These are phyloP conservation scores for Eutrema japonicum DNA, from an alignment of 345 rosid species.

Conservation along the genomic window DNA sequence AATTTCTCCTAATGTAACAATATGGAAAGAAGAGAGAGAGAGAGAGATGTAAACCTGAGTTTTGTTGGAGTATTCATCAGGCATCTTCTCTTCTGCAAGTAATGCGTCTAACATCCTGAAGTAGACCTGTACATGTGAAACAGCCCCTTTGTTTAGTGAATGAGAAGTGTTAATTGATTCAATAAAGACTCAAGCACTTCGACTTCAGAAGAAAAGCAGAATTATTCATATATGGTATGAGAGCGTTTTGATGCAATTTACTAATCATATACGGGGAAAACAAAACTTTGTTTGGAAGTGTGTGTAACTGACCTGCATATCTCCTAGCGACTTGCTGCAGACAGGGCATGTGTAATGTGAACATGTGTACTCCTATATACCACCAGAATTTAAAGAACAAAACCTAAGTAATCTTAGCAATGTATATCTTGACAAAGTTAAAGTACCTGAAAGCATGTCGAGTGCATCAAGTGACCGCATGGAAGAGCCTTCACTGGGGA, in stretches of 20 bases:
- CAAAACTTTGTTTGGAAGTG: background rate
- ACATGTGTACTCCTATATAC: constrained; percentile 69
- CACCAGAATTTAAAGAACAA: constrained; percentile 41
- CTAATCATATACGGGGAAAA: background rate
- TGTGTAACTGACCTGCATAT: constrained; percentile 78
- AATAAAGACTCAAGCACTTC: constrained; percentile 15
- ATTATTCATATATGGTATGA: background rate
- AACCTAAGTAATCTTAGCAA: constrained; percentile 16
- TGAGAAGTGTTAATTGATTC: constrained; percentile 16
- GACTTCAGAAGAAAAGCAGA: constrained; percentile 3
- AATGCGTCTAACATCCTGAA: constrained; percentile 81
- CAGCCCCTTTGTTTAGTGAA: constrained; percentile 19
- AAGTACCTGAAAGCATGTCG: constrained; percentile 72
- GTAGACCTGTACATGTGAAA: constrained; percentile 56
- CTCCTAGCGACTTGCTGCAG: constrained; percentile 94
- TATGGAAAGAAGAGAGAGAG: background rate
- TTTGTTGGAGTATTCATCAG: constrained; percentile 63
- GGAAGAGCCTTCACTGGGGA: constrained; percentile 75
- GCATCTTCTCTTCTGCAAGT: constrained; percentile 75
- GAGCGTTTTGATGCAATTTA: background rate
- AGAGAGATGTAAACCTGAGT: constrained; percentile 60
- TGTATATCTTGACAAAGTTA: constrained; percentile 15
- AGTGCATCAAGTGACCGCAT: constrained; percentile 96
- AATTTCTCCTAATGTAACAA: background rate
- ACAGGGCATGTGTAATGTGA: constrained; percentile 85